Conservation (phyloP, 768 basidiomycete genomes). For the Kwoniella sp. region DNA sequence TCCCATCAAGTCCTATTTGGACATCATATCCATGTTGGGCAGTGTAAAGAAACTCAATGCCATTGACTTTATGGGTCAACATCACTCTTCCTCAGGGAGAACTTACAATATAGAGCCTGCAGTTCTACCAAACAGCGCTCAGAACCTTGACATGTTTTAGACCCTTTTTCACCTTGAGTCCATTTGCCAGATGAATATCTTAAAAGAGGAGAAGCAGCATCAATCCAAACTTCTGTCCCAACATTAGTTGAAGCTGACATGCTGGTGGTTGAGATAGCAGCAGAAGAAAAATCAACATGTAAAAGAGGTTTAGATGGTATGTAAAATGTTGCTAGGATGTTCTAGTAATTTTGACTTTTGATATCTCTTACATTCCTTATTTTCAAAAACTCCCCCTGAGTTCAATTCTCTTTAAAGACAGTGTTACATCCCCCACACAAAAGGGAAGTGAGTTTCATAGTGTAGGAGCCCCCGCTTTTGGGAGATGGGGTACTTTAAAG, state of each 20-base stretch:
- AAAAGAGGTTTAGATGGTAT: no score
- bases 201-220: constrained; percentile 32
- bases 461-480: background rate
- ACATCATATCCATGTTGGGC: constrained; percentile 5
- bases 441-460: background rate
- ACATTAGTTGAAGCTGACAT: background rate
- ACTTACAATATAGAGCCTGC: constrained; percentile 24
- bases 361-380: no score
- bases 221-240: constrained; percentile 20
- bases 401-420: background rate
- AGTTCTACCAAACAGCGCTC: constrained; percentile 21
- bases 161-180: constrained; percentile 13
- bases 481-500: background rate
- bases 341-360: no score
- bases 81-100: background rate
- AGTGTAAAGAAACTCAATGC: constrained; percentile 23
- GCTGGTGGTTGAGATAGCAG: background rate
- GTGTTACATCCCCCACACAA: background rate
- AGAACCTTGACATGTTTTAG: constrained; percentile 15
- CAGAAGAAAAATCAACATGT: no score
- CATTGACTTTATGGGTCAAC: constrained; percentile 18
- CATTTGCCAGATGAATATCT: constrained; percentile 22
- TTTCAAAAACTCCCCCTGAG: no score
- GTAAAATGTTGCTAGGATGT: no score
- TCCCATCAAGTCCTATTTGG: constrained; percentile 30